A percentile compares a stretch with the other conserved stretches of the same genome.
These are phyloP conservation scores for Botrytis paeoniae DNA, from an alignment of 2,329 filamentous ascomycete genomes.

Conservation along the genomic window DNA sequence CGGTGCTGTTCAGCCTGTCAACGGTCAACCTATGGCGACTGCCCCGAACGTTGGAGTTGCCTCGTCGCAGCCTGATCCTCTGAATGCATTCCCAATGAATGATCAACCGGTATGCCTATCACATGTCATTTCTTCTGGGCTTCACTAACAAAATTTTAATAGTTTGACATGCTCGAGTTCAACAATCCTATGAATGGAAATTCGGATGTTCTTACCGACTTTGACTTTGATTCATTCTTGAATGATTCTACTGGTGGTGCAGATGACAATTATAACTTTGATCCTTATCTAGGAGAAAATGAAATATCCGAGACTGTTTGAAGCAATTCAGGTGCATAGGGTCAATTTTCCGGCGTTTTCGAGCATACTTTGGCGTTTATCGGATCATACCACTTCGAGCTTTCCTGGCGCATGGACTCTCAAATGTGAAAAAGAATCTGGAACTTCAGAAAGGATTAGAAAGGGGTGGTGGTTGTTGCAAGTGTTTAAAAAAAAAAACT, in stretches of 20 bases:
- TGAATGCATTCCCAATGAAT: constrained; percentile 49
- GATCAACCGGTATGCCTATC: constrained; percentile 25
- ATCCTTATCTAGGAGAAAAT: constrained; percentile 51
- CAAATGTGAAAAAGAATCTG: constrained; percentile 32
- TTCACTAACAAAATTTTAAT: constrained; percentile 18
- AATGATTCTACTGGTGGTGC: constrained; percentile 46
- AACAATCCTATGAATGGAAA: constrained; percentile 51
- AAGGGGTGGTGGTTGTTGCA: constrained; percentile 14
- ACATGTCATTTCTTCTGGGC: not conserved
- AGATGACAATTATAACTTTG: constrained; percentile 57
- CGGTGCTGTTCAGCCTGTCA: constrained; percentile 42
- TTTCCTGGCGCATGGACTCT: constrained; percentile 31
- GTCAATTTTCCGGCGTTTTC: constrained; percentile 36
- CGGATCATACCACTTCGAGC: constrained; percentile 36
- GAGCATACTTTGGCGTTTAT: constrained; percentile 38
- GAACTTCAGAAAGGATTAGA: constrained; percentile 19
- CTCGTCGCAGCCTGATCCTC: constrained; percentile 47
- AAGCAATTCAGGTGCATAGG: constrained; percentile 23
- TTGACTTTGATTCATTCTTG: constrained; percentile 67
- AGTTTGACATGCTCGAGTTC: constrained; percentile 48
- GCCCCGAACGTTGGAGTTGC: constrained; percentile 44
- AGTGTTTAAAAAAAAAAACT: constrained; percentile 14
- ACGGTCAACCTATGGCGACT: constrained; percentile 42
- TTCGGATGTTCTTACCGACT: constrained; percentile 60
- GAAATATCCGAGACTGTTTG: constrained; percentile 57